Evolutionary conservation across 2,329 filamentous ascomycete species (phyloP).

Genomic region (Nemania sp.): DNA sequence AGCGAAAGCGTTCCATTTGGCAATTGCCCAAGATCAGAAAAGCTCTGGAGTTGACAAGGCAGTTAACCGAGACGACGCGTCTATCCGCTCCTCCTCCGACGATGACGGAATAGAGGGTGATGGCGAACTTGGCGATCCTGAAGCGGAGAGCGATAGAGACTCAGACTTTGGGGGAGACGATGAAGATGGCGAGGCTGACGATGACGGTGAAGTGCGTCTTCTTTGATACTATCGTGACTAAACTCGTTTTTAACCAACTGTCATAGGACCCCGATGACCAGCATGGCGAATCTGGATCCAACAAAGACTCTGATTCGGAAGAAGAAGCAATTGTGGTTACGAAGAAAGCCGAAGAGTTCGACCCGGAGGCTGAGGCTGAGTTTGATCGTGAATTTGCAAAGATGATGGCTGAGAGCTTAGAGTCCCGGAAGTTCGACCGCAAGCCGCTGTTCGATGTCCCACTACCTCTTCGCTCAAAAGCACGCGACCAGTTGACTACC

Average conservation of each 20-base stretch:
- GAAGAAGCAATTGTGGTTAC: constrained; percentile 93
- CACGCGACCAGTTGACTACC: constrained; percentile 58
- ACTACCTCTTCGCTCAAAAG: constrained; percentile 79
- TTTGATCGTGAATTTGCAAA: constrained; percentile 98
- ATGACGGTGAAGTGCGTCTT: constrained; percentile 51
- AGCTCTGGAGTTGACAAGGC: constrained; percentile 71
- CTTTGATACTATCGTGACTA: neutral
- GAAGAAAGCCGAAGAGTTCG: constrained; percentile 83
- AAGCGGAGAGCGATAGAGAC: constrained; percentile 64
- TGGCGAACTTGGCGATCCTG: constrained; percentile 66
- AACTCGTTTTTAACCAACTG: constrained; percentile 7
- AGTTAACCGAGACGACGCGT: constrained; percentile 72
- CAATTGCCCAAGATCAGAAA: constrained; percentile 90
- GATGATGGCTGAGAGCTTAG: constrained; percentile 96
- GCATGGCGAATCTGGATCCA: constrained; percentile 47
- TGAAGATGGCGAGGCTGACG: constrained; percentile 50
- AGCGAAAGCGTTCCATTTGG: constrained; percentile 78
- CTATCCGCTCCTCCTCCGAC: constrained; percentile 73
- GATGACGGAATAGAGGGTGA: constrained; percentile 68
- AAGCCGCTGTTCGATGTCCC: constrained; percentile 96
- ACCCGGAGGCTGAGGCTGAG: constrained; percentile 93
- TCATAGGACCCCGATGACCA: constrained; percentile 52
- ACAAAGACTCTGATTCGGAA: constrained; percentile 67
- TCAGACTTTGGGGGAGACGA: constrained; percentile 62
- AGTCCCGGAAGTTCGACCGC: constrained; percentile 93